These are phyloP conservation scores for Cladosporium sp. DNA, from an alignment of 2,329 filamentous ascomycete genomes.

Conservation along the genomic window DNA sequence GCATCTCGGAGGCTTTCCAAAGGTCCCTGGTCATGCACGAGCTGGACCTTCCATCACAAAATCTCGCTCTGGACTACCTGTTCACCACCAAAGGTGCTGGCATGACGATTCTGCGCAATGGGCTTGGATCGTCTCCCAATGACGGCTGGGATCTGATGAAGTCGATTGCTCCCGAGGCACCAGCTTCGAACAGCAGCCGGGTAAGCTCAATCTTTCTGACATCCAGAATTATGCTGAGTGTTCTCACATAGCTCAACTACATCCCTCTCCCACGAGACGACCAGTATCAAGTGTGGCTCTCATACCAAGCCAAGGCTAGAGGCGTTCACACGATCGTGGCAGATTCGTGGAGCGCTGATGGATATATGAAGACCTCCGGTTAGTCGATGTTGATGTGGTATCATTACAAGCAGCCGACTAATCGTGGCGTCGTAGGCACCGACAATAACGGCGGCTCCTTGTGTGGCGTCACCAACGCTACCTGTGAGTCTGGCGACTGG, in stretches of 20 bases:
- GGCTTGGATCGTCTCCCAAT: slow-evolving; percentile 38
- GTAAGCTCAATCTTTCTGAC: slow-evolving; percentile 24
- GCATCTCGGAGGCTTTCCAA: slow-evolving; percentile 47
- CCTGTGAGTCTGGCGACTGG: slow-evolving; percentile 44
- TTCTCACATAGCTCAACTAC: slow-evolving; percentile 15
- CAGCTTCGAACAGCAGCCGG: slow-evolving; percentile 42
- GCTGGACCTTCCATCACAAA: slow-evolving; percentile 34
- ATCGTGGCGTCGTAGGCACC: slow-evolving; percentile 19
- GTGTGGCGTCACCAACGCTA: slow-evolving; percentile 41
- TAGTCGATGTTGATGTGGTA: not conserved
- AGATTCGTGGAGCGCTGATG: slow-evolving; percentile 49
- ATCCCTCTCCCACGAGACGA: slow-evolving; percentile 20
- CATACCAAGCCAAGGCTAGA: slow-evolving; percentile 44
- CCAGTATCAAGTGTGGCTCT: slow-evolving; percentile 49
- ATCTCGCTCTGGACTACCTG: slow-evolving; percentile 42
- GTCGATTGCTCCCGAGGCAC: slow-evolving; percentile 28
- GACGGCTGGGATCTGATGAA: slow-evolving; percentile 21
- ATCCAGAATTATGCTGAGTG: slow-evolving; percentile 45
- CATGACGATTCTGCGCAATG: slow-evolving; percentile 49
- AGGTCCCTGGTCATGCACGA: slow-evolving; percentile 17
- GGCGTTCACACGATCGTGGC: slow-evolving; percentile 46
- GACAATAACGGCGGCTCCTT: slow-evolving; percentile 44
- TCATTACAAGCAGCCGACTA: too few species aligned
- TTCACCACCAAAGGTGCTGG: slow-evolving; percentile 47
- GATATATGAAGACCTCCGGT: slow-evolving; percentile 50